Evolutionary conservation across 768 basidiomycete species (phyloP), one percentile per base, ranked within the genome.

Genomic region (Xanthoconium purpureum): DNA sequence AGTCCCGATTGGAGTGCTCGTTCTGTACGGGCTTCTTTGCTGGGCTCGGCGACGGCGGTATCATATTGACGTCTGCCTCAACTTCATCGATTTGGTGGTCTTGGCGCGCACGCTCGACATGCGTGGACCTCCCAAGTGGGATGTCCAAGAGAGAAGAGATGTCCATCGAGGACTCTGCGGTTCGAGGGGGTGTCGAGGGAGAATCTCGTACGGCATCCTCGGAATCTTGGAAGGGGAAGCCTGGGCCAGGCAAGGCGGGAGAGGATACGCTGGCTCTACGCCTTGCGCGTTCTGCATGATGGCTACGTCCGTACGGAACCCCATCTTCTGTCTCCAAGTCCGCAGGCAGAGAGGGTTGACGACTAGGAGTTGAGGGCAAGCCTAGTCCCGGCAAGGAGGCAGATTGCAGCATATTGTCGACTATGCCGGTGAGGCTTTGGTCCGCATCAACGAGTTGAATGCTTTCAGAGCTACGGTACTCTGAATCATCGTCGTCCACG

Each of bases 341-440:
- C 13, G 75, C 74, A 18, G 84, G 82, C 6, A 84, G 73, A 50
- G 66, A 64, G 14, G 60, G 71, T 47, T 32, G 70, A 75, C 5
- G 84, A 80, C 56, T 54, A 18, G 70, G 66, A 6, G 70, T 71
- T 8, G 69, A 69, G 14, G 69, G 69, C 14, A 66, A 38, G 13
- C 68, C 69, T 15, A 69, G 52, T 39, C 69, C 68, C 7, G 59
- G 60, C 2, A 60, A 18, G n/a, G 65, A 59, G 4, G 58, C 24
- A 42, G 70, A 53, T 50, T 80, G 78, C 55, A 89, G 77, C 77
- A 89, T 84, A 52, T 87, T 80, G 44, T 89, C 83, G 18, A 89
- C 87, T 30, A 87, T 77, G n/a, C 85, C 84, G 11, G 83, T 84
- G 60, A 89, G 83, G 65, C 84, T 87, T 53, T 77, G 70, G 57